These are phyloP conservation scores for Boletellus sp. DNA, from an alignment of 768 basidiomycete species.

Conservation along the genomic window DNA sequence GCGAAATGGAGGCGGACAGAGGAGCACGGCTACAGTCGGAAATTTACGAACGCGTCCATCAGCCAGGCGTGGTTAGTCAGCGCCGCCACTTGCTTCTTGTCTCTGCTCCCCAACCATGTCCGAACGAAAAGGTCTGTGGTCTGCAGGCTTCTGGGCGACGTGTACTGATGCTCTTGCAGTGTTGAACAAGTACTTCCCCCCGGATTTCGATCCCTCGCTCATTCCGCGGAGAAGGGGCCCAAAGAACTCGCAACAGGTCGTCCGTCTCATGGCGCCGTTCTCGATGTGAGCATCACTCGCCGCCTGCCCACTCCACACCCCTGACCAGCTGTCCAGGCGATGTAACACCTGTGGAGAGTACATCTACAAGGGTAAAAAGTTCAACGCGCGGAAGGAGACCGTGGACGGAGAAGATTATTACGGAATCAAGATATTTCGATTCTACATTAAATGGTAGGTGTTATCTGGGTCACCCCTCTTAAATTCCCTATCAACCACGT, in stretches of 20 bases:
- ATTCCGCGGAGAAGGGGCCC: slow-evolving; percentile 88
- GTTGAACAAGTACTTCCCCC: slow-evolving; percentile 94
- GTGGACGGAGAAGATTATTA: slow-evolving; percentile 97
- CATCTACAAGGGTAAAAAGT: slow-evolving; percentile 99
- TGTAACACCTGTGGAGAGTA: slow-evolving; percentile 98
- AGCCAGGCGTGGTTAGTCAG: slow-evolving; percentile 28
- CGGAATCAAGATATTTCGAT: slow-evolving; percentile 95
- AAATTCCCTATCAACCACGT: slow-evolving; percentile 11
- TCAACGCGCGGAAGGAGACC: slow-evolving; percentile 98
- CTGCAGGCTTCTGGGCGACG: not conserved
- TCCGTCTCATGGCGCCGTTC: slow-evolving; percentile 99
- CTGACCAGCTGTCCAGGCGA: slow-evolving; percentile 50
- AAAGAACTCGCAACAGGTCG: slow-evolving; percentile 94
- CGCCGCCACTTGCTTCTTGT: slow-evolving; percentile 11
- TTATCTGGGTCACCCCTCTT: slow-evolving; percentile 12
- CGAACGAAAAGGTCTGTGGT: slow-evolving; percentile 68
- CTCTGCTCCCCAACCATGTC: slow-evolving; percentile 50
- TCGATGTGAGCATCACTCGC: slow-evolving; percentile 66
- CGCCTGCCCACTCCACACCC: not conserved
- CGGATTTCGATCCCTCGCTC: slow-evolving; percentile 97
- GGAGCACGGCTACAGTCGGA: slow-evolving; percentile 21
- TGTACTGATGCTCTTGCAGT: slow-evolving; percentile 44
- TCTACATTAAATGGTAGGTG: slow-evolving; percentile 84
- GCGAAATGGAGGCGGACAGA: slow-evolving; percentile 9
- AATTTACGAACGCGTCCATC: slow-evolving; percentile 32